These are phyloP conservation scores for Saccharomyces cerevisiae DNA, from an alignment of 805 yeast species.

Conservation along the genomic window DNA sequence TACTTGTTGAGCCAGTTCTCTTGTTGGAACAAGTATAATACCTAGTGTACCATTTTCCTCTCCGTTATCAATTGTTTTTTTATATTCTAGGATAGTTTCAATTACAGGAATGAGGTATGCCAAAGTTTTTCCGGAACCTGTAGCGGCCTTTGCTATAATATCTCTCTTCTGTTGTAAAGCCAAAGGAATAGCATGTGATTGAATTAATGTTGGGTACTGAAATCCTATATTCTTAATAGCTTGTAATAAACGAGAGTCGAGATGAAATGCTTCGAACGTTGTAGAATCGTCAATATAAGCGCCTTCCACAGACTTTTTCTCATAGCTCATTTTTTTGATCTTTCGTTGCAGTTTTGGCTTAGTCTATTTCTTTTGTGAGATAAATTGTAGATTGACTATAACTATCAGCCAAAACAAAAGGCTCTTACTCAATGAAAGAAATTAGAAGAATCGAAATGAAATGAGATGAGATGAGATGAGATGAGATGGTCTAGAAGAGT, in stretches of 20 bases:
- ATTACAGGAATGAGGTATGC: conserved; percentile 84
- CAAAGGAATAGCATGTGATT: conserved; percentile 82
- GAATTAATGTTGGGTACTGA: conserved; percentile 82
- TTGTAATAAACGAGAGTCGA: conserved; percentile 77
- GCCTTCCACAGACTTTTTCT: conserved; percentile 43
- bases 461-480: conserved; percentile 16
- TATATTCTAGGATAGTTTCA: conserved; percentile 55
- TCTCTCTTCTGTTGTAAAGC: conserved; percentile 88
- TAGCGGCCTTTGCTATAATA: conserved; percentile 85
- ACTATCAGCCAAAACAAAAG: neutral
- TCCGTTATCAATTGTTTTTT: conserved; percentile 22
- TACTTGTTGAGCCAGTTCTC: conserved; percentile 86
- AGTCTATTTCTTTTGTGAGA: neutral
- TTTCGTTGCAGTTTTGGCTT: neutral
- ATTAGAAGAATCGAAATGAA: too few relatives aligned
- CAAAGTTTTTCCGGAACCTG: conserved; percentile 94
- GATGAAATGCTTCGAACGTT: conserved; percentile 64
- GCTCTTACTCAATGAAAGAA: neutral
- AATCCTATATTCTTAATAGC: conserved; percentile 77
- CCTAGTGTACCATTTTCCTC: conserved; percentile 36
- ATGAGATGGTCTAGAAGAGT: conserved; percentile 17
- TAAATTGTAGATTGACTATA: neutral
- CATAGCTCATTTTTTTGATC: conserved; percentile 12
- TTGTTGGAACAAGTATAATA: conserved; percentile 82
- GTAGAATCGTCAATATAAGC: conserved; percentile 65